Percentiles rank a stretch among this genome's conserved stretches.
phyloP scores from a whole-genome alignment of 495 filamentous ascomycete genomes.

The Xylaria grammica region DNA sequence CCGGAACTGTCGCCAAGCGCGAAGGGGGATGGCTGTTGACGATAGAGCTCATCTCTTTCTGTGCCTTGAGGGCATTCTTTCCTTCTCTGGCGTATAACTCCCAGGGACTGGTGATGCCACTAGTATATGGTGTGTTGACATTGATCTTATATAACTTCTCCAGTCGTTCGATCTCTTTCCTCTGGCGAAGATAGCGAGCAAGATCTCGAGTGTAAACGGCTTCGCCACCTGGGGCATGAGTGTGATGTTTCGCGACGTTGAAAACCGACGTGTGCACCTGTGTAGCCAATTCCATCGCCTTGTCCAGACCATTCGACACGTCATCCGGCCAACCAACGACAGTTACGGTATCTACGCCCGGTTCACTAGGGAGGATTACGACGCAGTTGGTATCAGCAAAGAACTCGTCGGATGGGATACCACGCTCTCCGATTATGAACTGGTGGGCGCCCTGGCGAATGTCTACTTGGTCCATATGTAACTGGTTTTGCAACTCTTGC shows the following conservation, averaged over 20 bases:
- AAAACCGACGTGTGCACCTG: slow-evolving; percentile 79
- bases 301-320: slow-evolving; percentile 74
- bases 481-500: slow-evolving; percentile 67
- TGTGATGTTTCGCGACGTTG: slow-evolving; percentile 77
- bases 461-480: slow-evolving; percentile 73
- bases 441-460: slow-evolving; percentile 83
- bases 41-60: slow-evolving; percentile 79
- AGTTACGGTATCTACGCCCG: slow-evolving; percentile 79
- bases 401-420: slow-evolving; percentile 80
- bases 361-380: slow-evolving; percentile 75
- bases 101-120: slow-evolving; percentile 71
- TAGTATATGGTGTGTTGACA: slow-evolving; percentile 73
- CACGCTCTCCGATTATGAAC: slow-evolving; percentile 85
- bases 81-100: slow-evolving; percentile 83
- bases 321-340: slow-evolving; percentile 79
- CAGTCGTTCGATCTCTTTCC: slow-evolving; percentile 75
- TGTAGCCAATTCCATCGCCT: slow-evolving; percentile 79
- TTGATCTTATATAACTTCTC: slow-evolving; percentile 78
- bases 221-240: slow-evolving; percentile 71
- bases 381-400: slow-evolving; percentile 88
- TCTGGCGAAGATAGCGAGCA: slow-evolving; percentile 80
- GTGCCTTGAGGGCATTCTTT: slow-evolving; percentile 80
- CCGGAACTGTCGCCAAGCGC: slow-evolving; percentile 67
- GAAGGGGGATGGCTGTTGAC: slow-evolving; percentile 81
- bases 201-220: slow-evolving; percentile 80